Evolutionary conservation across 306 rosid species (phyloP).

Genomic region (Lotus japonicus): DNA sequence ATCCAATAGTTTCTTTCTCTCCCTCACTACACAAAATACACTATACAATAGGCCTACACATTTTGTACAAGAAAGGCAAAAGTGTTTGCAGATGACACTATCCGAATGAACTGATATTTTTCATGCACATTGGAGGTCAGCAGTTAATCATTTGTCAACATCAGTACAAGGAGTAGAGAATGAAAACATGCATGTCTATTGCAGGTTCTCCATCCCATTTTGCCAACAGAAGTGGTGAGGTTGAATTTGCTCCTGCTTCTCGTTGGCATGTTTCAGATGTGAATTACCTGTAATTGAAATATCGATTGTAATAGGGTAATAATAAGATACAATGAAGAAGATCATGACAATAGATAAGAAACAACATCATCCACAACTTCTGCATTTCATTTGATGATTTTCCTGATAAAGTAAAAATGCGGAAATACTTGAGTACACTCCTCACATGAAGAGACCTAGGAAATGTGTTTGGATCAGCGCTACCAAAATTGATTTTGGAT

Average conservation of each 20-base stretch:
- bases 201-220: conserved; percentile 33
- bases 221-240: conserved; percentile 18
- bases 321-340: background rate
- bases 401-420: background rate
- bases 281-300: conserved; percentile 44
- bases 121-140: conserved; percentile 32
- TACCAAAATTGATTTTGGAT: no score
- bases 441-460: background rate
- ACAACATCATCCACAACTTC: background rate
- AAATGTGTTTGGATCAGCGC: no score
- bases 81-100: conserved; percentile 32
- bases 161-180: background rate
- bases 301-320: background rate
- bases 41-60: conserved; percentile 59
- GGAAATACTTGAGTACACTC: background rate
- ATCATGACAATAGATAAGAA: background rate
- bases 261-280: conserved; percentile 19
- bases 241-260: conserved; percentile 30
- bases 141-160: conserved; percentile 24
- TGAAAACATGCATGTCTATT: conserved; percentile 15
- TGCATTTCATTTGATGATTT: background rate
- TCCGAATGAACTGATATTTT: conserved; percentile 33
- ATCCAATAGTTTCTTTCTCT: conserved; percentile 32
- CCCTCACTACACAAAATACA: conserved; percentile 39
- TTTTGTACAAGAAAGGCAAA: conserved; percentile 33